These are phyloP conservation scores for Pleurotus tuber-regium DNA, from an alignment of 768 basidiomycete species.

Conservation along the genomic window DNA sequence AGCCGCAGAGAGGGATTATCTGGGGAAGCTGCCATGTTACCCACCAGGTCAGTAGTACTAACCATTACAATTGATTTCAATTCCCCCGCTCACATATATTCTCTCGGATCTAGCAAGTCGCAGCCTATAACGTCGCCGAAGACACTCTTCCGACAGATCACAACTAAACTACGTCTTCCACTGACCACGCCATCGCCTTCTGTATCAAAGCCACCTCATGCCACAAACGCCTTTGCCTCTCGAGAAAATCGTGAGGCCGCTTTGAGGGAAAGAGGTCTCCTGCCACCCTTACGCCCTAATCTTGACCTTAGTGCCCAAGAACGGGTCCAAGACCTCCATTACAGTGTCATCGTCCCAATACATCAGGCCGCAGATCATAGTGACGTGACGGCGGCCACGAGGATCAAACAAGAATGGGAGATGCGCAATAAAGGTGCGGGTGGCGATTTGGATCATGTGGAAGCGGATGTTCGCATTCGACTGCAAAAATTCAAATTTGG, in stretches of 20 bases:
- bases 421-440: conserved; percentile 31
- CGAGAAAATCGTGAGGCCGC: conserved; percentile 51
- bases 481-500: conserved; percentile 36
- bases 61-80: too few species aligned
- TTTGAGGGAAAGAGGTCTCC: conserved; percentile 56
- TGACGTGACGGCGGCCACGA: conserved; percentile 44
- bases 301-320: conserved; percentile 43
- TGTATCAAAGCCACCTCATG: conserved; percentile 15
- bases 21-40: not conserved
- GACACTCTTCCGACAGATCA: conserved; percentile 31
- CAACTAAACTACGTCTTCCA: conserved; percentile 24
- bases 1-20: not conserved
- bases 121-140: not conserved
- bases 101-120: not conserved
- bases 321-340: conserved; percentile 30
- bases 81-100: too few species aligned
- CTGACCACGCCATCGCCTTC: conserved; percentile 14
- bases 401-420: conserved; percentile 55
- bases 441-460: conserved; percentile 16
- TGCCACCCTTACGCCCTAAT: conserved; percentile 43
- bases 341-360: conserved; percentile 30
- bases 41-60: not conserved
- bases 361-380: conserved; percentile 13
- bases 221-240: conserved; percentile 22
- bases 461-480: conserved; percentile 17